Percentiles rank a stretch among this genome's conserved stretches.
Evolutionary conservation across 2,329 filamentous ascomycete species (phyloP).

Genomic region (Purpureocillium lavendulum): DNA sequence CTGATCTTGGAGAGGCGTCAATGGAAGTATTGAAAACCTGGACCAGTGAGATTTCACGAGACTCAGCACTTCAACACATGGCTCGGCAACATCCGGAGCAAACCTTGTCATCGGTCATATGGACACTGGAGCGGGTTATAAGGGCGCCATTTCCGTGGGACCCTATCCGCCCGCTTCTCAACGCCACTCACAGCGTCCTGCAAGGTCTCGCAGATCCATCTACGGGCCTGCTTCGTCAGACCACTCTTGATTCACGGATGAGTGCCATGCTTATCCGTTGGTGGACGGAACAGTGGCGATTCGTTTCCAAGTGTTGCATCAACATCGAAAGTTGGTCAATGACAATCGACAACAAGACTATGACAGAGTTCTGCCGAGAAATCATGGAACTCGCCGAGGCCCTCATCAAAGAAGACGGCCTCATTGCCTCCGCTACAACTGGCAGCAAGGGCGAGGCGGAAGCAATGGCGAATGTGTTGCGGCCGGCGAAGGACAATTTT

Average conservation of each 20-base stretch:
- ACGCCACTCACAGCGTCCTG: slow-evolving; percentile 49
- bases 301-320: slow-evolving; percentile 71
- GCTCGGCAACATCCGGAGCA: slow-evolving; percentile 29
- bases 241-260: slow-evolving; percentile 50
- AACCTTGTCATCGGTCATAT: slow-evolving; percentile 35
- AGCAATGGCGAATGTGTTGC: slow-evolving; percentile 30
- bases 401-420: slow-evolving; percentile 74
- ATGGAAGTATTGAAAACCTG: slow-evolving; percentile 77
- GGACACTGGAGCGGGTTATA: slow-evolving; percentile 25
- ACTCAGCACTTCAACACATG: slow-evolving; percentile 28
- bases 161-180: slow-evolving; percentile 48
- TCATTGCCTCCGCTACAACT: slow-evolving; percentile 61
- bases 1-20: slow-evolving; percentile 69
- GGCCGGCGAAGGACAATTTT: slow-evolving; percentile 35
- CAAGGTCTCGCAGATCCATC: slow-evolving; percentile 47
- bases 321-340: slow-evolving; percentile 79
- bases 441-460: slow-evolving; percentile 25
- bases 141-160: slow-evolving; percentile 39
- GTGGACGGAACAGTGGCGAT: slow-evolving; percentile 80
- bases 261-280: slow-evolving; percentile 61
- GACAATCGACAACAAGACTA: slow-evolving; percentile 62
- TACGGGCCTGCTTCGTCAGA: slow-evolving; percentile 46
- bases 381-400: slow-evolving; percentile 89
- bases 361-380: slow-evolving; percentile 91
- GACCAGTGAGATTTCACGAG: slow-evolving; percentile 54